These are phyloP conservation scores for Laburnicola sp. DNA, from an alignment of 2,329 filamentous ascomycete species.

Conservation along the genomic window DNA sequence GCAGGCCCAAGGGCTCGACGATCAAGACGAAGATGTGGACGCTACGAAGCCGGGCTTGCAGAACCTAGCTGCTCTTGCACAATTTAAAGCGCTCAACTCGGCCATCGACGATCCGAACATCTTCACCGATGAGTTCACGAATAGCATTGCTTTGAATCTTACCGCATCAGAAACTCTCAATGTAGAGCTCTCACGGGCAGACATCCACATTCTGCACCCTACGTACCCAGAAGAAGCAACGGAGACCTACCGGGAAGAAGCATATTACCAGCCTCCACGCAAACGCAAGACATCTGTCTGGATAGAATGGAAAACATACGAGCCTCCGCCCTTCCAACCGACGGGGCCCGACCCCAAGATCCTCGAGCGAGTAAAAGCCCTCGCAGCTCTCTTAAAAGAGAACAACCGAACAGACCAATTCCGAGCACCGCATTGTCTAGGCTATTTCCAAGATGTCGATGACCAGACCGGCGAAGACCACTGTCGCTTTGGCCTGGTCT, in stretches of 20 bases:
- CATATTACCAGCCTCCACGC: slow-evolving; percentile 26
- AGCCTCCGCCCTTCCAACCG: slow-evolving; percentile 24
- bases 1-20: slow-evolving; percentile 24
- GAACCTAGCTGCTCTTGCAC: slow-evolving; percentile 36
- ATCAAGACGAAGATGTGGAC: slow-evolving; percentile 19
- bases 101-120: slow-evolving; percentile 35
- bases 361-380: slow-evolving; percentile 35
- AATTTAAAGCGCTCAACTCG: slow-evolving; percentile 42
- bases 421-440: slow-evolving; percentile 40
- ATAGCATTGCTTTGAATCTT: slow-evolving; percentile 26
- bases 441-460: slow-evolving; percentile 41
- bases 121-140: slow-evolving; percentile 32
- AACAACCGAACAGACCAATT: slow-evolving; percentile 36
- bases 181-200: slow-evolving; percentile 22
- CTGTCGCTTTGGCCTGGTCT: slow-evolving; percentile 57
- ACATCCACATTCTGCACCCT: slow-evolving; percentile 24
- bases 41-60: slow-evolving; percentile 16
- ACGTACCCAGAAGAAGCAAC: slow-evolving; percentile 14
- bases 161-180: slow-evolving; percentile 24
- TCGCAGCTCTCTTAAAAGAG: slow-evolving; percentile 38
- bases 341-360: slow-evolving; percentile 32
- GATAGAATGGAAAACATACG: slow-evolving; percentile 45
- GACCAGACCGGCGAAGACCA: slow-evolving; percentile 21
- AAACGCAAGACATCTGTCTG: slow-evolving; percentile 31
- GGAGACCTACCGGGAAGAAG: slow-evolving; percentile 35